These are phyloP conservation scores for Trichophyton rubrum DNA, from an alignment of 2,329 filamentous ascomycete species.

Conservation along the genomic window DNA sequence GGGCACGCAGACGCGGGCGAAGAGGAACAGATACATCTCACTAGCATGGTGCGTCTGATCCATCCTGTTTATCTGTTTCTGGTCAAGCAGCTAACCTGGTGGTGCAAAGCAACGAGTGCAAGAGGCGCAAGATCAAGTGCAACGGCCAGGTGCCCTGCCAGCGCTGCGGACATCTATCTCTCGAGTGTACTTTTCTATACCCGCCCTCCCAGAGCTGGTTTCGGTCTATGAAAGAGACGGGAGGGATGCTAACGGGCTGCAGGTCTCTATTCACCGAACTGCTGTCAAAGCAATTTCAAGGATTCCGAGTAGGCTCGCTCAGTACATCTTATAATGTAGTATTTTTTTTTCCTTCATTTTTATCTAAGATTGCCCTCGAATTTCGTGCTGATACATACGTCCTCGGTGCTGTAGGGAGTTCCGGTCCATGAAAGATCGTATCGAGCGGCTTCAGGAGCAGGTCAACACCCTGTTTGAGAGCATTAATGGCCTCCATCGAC, in stretches of 20 bases:
- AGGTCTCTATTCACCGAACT: slow-evolving; percentile 53
- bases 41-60: slow-evolving; percentile 43
- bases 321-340: too few relatives aligned
- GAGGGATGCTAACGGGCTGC: slow-evolving; percentile 6
- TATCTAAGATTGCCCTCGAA: neutral
- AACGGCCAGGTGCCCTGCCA: slow-evolving; percentile 54
- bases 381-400: neutral
- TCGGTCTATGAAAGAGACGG: neutral
- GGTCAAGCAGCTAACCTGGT: neutral
- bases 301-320: slow-evolving; percentile 67
- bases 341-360: neutral
- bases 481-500: slow-evolving; percentile 53
- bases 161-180: slow-evolving; percentile 50
- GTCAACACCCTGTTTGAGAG: slow-evolving; percentile 64
- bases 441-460: slow-evolving; percentile 67
- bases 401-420: slow-evolving; percentile 48
- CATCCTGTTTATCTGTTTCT: neutral
- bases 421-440: slow-evolving; percentile 63
- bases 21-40: slow-evolving; percentile 55
- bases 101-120: slow-evolving; percentile 49
- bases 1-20: slow-evolving; percentile 43
- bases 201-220: neutral
- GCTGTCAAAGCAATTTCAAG: slow-evolving; percentile 67
- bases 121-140: slow-evolving; percentile 55
- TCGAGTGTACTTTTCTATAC: slow-evolving; percentile 39